Base-by-base conservation (phyloP, 108 stramenopile genomes). In the Skeletonema menzelii region DNA sequence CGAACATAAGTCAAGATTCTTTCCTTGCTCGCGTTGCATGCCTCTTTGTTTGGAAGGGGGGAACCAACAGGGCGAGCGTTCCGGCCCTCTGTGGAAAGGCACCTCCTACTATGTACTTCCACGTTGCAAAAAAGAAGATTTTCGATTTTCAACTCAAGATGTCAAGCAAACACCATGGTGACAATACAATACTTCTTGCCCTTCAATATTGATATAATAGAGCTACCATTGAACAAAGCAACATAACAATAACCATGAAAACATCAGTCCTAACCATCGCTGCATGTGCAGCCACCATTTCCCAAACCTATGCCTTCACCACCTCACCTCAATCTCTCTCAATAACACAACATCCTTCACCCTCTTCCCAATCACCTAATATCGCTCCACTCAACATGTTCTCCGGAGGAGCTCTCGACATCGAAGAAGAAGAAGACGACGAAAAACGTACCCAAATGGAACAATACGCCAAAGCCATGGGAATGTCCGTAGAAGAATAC, bases 401-500 rank as follows among this genome's bases (percentile, higher is more conserved):
- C 83, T 71, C 83, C 56, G 93, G 93, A 40, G 87, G 84, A 47
- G 76, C 80, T 13, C 76, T 78, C 58, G 76, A 79, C 31, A 77
- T 79, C 63, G 89, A 89, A 63, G 91, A 92, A 63, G 89, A 94
- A 67, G 84, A 79, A 60, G 74, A 65, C 34, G 83, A 86, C 14
- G 88, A 89, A 73, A 83, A 87, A 63, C 70, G 74, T 14, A 17
- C 63, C n/a, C 72, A 83, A 65, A 92, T 92, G 63, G 89, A 86
- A 74, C 61, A 87, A 58, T 80, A 81, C 30, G 90, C 94, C 59
- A 84, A 83, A 56, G 87, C 91, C 15, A 92, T 95, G 91, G 89
- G 89, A 32, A 91, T 95, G 87, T 79, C 90, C 59, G 79, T 91
- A 14, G 87, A 88, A 27, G 90, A 95, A 70, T 95, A 95, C 68